Conservation (phyloP, 495 filamentous ascomycete genomes). For the Rhypophila decipiens region DNA sequence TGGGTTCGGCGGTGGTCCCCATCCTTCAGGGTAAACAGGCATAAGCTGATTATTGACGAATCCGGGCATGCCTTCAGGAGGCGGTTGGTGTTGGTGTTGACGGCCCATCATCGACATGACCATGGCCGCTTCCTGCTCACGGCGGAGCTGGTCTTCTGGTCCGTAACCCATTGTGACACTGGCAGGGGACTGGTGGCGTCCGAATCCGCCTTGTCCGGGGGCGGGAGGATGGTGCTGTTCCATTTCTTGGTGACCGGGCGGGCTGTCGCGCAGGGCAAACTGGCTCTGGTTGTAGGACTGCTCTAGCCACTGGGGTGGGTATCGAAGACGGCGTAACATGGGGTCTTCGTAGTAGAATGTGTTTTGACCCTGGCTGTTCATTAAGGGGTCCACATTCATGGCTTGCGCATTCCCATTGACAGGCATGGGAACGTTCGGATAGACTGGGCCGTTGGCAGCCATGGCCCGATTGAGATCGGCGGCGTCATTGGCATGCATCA, state of each 20-base stretch:
- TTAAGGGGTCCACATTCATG: too few relatives aligned
- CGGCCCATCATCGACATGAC: conserved; percentile 14
- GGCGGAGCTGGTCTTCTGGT: conserved; percentile 17
- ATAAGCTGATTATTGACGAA: too few relatives aligned
- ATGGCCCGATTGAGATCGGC: too few relatives aligned
- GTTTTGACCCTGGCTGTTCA: neutral
- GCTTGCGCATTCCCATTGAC: neutral
- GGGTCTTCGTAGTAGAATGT: conserved; percentile 17
- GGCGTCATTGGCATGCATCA: neutral
- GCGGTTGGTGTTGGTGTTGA: too few relatives aligned
- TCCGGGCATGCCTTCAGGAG: too few relatives aligned
- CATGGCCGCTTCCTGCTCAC: conserved; percentile 21
- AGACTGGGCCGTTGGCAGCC: too few relatives aligned
- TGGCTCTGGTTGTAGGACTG: neutral
- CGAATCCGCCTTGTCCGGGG: neutral
- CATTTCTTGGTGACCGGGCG: too few relatives aligned
- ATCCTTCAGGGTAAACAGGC: too few relatives aligned
- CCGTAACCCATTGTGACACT: conserved; percentile 1
- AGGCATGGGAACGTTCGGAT: too few relatives aligned
- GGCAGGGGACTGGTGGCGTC: too few relatives aligned
- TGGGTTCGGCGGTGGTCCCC: too few relatives aligned
- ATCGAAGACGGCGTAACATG: conserved; percentile 1
- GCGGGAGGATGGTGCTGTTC: neutral
- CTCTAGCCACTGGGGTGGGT: conserved; percentile 9
- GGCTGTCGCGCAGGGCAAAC: too few relatives aligned